Percentiles rank a stretch among this genome's conserved stretches.
phyloP scores from a whole-genome alignment of 345 rosid species.

The Corchorus olitorius region DNA sequence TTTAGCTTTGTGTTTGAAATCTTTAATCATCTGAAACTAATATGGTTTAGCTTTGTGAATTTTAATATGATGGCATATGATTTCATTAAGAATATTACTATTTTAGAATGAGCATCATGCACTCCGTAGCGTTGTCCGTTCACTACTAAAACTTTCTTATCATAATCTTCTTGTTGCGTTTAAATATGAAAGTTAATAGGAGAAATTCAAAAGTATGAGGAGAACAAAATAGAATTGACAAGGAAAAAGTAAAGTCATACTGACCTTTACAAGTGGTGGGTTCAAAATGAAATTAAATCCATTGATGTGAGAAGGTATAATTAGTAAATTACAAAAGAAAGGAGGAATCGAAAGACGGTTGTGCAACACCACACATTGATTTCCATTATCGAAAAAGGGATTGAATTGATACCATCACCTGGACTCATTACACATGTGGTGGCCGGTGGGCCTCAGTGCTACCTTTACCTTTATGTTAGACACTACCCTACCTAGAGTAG shows the following conservation, averaged over 20 bases:
- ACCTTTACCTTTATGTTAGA: slow-evolving; percentile 13
- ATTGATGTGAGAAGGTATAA: slow-evolving; percentile 1
- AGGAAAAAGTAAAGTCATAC: not conserved
- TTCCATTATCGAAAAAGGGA: not conserved
- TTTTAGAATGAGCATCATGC: too few species aligned
- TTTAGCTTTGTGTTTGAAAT: too few species aligned
- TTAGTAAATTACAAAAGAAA: not conserved
- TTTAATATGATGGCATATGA: too few species aligned
- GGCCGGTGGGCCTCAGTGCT: not conserved
- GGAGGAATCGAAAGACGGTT: slow-evolving; percentile 21
- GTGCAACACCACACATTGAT: slow-evolving; percentile 19
- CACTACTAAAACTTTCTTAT: not conserved
- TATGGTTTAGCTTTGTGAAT: too few species aligned
- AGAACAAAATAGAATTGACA: not conserved
- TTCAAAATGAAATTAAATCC: slow-evolving; percentile 9
- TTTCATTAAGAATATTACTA: too few species aligned
- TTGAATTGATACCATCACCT: not conserved
- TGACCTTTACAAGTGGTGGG: slow-evolving; percentile 29
- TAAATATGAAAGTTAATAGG: not conserved
- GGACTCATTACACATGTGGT: not conserved
- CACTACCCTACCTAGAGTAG: not conserved
- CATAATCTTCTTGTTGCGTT: not conserved
- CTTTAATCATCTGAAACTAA: too few species aligned
- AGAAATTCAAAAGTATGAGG: not conserved
- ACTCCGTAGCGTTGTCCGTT: not conserved